Evolutionary conservation across 768 basidiomycete genomes (phyloP), one percentile per base, ranked within the genome.

Genomic region (Pholiota conissans): DNA sequence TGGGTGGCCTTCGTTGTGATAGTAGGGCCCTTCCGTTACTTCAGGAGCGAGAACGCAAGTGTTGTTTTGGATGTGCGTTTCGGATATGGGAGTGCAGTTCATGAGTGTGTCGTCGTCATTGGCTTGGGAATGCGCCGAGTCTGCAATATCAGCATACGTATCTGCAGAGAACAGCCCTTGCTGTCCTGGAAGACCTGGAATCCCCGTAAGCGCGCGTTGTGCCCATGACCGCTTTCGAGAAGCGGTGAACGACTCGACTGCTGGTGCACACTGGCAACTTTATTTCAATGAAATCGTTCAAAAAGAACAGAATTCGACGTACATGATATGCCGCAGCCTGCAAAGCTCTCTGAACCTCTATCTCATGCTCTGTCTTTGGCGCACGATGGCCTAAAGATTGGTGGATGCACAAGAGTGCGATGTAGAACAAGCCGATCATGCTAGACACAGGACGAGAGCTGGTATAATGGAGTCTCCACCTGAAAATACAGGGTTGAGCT

Each of bases 11-110:
- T 71, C 73, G 1, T 63, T 68, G 52, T 84, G 82, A 60, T 82
- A 80, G 62, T 84, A 84, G 1, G 82, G 82, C 0, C 82, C 82
- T 60, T 83, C 80, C 0, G 81, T 84, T 2, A 79, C 78, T 50
- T 79, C 77, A 16, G 82, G 82, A 4, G 81, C 71, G 0, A 84
- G 73, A 5, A 84, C 79, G 55, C 82, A 84, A 0, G 79, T 77
- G 60, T 83, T 83, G 60, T 83, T 84, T 62, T 80, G 79, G 34
- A 82, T 80, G 34, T 76, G 69, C 2, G 81, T 74, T 2, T 78
- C 77, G 34, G 75, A 70, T n/a, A 79, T 70, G 0, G 79, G 77
- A 4, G 77, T 66, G 61, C 82, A 84, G 14, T 73, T 73, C 72
- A 83, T 72, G 14, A 79, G 52, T 1, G 69, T 69, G 49, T 76